Conservation (phyloP, 495 filamentous ascomycete species). For the Daldinia bambusicola region DNA sequence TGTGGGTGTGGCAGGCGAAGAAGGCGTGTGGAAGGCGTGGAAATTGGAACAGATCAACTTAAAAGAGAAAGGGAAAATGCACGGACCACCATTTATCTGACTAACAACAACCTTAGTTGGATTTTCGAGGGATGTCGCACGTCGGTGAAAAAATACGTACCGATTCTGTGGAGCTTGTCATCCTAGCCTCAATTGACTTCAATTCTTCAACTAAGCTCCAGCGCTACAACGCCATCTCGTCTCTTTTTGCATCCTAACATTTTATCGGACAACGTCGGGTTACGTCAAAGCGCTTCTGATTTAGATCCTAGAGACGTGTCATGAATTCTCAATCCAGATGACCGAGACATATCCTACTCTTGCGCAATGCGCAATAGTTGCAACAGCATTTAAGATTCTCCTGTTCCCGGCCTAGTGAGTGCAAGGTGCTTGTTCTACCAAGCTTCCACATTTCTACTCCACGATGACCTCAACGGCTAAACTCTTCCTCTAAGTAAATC, state of each 20-base stretch:
- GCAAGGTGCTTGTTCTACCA: neutral
- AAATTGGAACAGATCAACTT: conserved; percentile 17
- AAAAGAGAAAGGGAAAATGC: conserved; percentile 13
- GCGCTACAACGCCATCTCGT: conserved; percentile 15
- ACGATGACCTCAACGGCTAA: conserved; percentile 14
- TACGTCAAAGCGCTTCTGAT: neutral
- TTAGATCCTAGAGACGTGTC: conserved; percentile 11
- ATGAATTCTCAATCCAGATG: conserved; percentile 63
- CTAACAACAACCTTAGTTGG: neutral
- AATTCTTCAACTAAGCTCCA: conserved; percentile 39
- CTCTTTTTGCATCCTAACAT: conserved; percentile 6
- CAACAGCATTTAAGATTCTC: conserved; percentile 90
- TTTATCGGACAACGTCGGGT: conserved; percentile 1
- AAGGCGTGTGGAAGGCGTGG: conserved; percentile 7
- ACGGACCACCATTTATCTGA: conserved; percentile 15
- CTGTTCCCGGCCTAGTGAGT: conserved; percentile 97
- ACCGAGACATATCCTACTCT: conserved; percentile 84
- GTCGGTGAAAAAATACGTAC: conserved; percentile 41
- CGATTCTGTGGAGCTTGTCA: conserved; percentile 37
- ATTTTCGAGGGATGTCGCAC: conserved; percentile 39
- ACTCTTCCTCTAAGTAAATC: conserved; percentile 75
- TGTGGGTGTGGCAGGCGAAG: conserved; percentile 1
- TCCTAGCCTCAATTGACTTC: conserved; percentile 48
- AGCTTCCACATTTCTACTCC: neutral
- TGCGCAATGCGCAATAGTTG: conserved; percentile 85